These are phyloP conservation scores for Amanita thiersii DNA, from an alignment of 768 basidiomycete species.

Conservation along the genomic window DNA sequence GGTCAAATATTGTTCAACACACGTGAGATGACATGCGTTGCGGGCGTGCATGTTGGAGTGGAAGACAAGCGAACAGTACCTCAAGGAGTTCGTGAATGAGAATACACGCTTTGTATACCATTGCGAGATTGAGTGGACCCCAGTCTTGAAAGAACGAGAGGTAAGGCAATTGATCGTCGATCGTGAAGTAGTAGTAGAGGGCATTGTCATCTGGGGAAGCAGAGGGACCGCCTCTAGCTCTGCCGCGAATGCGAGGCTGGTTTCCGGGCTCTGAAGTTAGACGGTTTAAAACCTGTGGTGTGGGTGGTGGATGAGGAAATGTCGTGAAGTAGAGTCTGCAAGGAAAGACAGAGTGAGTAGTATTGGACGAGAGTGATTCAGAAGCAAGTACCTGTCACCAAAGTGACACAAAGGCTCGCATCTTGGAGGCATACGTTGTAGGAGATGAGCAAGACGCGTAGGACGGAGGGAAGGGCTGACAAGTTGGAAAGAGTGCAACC, in stretches of 20 bases:
- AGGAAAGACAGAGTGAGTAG: constrained; percentile 11
- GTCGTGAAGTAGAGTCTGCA: constrained; percentile 81
- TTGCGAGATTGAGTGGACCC: constrained; percentile 87
- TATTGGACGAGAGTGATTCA: constrained; percentile 10
- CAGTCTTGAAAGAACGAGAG: constrained; percentile 93
- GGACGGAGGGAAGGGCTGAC: constrained; percentile 12
- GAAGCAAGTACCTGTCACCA: constrained; percentile 54
- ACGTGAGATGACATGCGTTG: constrained; percentile 21
- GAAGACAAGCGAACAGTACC: constrained; percentile 32
- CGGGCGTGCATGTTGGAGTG: constrained; percentile 21
- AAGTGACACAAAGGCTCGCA: constrained; percentile 80
- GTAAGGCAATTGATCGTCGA: constrained; percentile 89
- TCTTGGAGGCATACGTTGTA: constrained; percentile 31
- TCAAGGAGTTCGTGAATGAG: constrained; percentile 85
- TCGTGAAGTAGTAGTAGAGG: constrained; percentile 83
- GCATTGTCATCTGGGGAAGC: constrained; percentile 67
- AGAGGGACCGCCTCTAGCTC: constrained; percentile 49
- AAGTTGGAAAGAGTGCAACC: constrained; percentile 13
- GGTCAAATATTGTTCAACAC: constrained; percentile 15
- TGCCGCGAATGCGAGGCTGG: constrained; percentile 55
- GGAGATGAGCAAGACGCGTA: constrained; percentile 13
- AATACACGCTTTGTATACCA: constrained; percentile 90
- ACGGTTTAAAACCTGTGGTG: constrained; percentile 56
- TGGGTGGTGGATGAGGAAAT: constrained; percentile 72
- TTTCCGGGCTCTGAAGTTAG: constrained; percentile 41